Conservation (phyloP, 1,139 yeast species). For the Candida albicans region DNA sequence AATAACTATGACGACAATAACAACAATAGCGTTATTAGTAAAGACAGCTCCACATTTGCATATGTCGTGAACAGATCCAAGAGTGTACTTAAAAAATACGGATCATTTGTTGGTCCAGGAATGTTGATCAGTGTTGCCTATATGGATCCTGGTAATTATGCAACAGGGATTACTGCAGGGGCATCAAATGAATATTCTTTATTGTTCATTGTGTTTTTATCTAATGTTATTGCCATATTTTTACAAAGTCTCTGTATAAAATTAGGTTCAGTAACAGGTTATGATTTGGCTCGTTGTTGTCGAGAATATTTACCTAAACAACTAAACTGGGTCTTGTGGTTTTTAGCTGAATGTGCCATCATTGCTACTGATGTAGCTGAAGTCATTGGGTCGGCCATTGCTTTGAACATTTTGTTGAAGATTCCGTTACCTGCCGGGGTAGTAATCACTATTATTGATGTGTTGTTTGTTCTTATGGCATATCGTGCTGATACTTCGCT, state of each 20-base stretch:
- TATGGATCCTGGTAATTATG: constrained; percentile 85
- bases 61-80: constrained; percentile 8
- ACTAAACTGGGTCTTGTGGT: constrained; percentile 57
- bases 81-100: constrained; percentile 40
- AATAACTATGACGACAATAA: too few species aligned
- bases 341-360: constrained; percentile 77
- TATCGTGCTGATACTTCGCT: constrained; percentile 69
- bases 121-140: constrained; percentile 76
- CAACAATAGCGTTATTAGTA: too few species aligned
- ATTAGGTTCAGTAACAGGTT: constrained; percentile 78
- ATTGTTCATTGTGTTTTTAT: constrained; percentile 62
- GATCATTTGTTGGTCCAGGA: constrained; percentile 74
- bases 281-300: constrained; percentile 72
- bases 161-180: constrained; percentile 79
- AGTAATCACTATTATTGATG: constrained; percentile 68
- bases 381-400: constrained; percentile 86
- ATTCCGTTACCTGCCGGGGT: constrained; percentile 83
- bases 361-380: constrained; percentile 86
- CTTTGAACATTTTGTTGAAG: constrained; percentile 64
- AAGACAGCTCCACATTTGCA: constrained; percentile 2
- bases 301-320: constrained; percentile 60
- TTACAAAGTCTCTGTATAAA: constrained; percentile 71
- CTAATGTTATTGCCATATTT: constrained; percentile 73
- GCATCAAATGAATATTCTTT: constrained; percentile 64
- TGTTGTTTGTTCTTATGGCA: constrained; percentile 69